Base-by-base conservation (phyloP, 306 rosid genomes). In the Macrotyloma uniflorum region DNA sequence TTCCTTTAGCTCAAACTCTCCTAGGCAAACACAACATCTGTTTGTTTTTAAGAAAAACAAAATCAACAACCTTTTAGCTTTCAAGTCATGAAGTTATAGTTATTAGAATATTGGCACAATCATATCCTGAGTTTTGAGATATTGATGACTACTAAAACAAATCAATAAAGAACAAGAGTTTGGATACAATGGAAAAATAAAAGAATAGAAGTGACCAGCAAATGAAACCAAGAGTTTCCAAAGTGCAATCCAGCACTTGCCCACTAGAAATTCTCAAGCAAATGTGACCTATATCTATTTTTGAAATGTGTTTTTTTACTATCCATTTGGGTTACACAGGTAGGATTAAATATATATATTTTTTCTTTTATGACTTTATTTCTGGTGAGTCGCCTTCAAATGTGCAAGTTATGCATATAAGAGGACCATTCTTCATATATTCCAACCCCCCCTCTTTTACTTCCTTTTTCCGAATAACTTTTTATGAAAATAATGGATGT, bases 11-110 rank as follows among this genome's bases (percentile, higher is more conserved):
- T 91, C 89, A 68, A 88, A 93, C 32, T 93, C 97, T 73, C 95
- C 95, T 55, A 93, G 77, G 85, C 98, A 91, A 26, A 93, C 95
- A 70, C 93, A 93, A 26, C 98, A 93, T 76, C 98, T 91, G 93
- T 26, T 35, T 1, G 7, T 30, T 32, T 32, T 32, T 32, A 1
- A 24, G 61, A 40, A 43, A 4, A 8, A 36, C 5, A 38, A 6
- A 0, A 4, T 15, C 14, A 70, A 13, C 47, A 19, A n/a, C 38
- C 57, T 23, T 38, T 69, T 19, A 53, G 64, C 8, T 15, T 51
- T 19, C 23, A 1, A 2, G 46, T 68, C 77, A 67, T 53, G 36
- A 46, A 23, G 35, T 40, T 10, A 36, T 13, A 54, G 61, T 45
- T 58, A 61, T 6, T 49, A 51, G 43, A 14, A 33, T 19, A 26